Percentiles rank a stretch among this genome's conserved stretches.
Evolutionary conservation across 1,284 basidiomycete species (phyloP).

Genomic region (Ustilago bromivora): DNA sequence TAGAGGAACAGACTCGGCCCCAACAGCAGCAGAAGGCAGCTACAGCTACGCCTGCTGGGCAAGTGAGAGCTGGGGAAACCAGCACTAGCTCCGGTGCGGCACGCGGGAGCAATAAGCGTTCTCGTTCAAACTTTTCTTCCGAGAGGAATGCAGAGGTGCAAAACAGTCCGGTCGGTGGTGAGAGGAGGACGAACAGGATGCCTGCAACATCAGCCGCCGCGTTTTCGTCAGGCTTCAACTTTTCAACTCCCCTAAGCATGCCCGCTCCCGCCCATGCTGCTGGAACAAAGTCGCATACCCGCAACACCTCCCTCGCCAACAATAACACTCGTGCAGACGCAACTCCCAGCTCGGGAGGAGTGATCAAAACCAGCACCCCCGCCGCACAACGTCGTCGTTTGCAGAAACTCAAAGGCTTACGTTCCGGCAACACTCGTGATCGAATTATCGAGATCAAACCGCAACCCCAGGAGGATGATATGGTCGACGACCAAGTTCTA

Average conservation of each 20-base stretch:
- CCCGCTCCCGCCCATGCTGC: background rate
- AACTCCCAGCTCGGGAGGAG: background rate
- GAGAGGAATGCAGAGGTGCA: background rate
- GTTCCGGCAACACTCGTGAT: constrained; percentile 21
- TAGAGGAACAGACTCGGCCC: constrained; percentile 6
- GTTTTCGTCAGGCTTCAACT: constrained; percentile 19
- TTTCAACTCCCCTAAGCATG: constrained; percentile 15
- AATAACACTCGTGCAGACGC: background rate
- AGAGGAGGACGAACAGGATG: background rate
- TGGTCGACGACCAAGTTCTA: constrained; percentile 11
- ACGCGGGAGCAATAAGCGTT: background rate
- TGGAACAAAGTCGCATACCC: background rate
- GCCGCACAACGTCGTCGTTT: constrained; percentile 22
- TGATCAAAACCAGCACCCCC: constrained; percentile 38
- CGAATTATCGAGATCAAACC: constrained; percentile 28
- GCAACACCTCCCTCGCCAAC: background rate
- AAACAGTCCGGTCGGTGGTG: background rate
- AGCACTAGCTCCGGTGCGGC: background rate
- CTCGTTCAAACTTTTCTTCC: background rate
- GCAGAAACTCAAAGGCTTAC: constrained; percentile 31
- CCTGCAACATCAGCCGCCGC: background rate
- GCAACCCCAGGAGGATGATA: constrained; percentile 8
- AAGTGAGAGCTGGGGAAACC: background rate
- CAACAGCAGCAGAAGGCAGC: constrained; percentile 6
- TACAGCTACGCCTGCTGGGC: background rate